Evolutionary conservation across 495 filamentous ascomycete species (phyloP), one percentile per base, ranked within the genome.

Genomic region (Aspergillus coremiiformis): DNA sequence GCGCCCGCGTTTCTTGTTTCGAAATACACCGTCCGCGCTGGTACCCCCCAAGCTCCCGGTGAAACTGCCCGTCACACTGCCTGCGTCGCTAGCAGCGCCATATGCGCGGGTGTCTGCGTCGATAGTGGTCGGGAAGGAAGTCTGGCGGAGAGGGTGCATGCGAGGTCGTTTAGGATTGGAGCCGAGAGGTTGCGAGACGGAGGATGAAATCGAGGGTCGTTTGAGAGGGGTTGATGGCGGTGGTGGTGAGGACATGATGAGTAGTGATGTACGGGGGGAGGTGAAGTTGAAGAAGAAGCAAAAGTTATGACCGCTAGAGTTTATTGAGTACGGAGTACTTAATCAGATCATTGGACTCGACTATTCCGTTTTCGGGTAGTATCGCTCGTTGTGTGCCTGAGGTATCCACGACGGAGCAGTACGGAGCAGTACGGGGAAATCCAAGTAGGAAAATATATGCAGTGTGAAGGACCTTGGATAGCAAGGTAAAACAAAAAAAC

Each of bases 121-220:
- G 27, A 77, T 62, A 22, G 62, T 66, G 4, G 81, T 86, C 0
- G 89, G 86, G 66, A 94, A 95, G 0, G 90, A 92, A 44, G 90
- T 93, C 61, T 95, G 89, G 24, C 90, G 86, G 17, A 96, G 84
- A 9, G 87, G 87, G 64, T 94, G 89, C 68, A 73, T 73, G 56
- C 70, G 72, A 37, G 64, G 51, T 17, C 65, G 62, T 47, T 70
- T 69, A 29, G 58, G 45, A 47, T 69, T 67, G 27, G 59, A 62
- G 51, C 56, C 59, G 26, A 65, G 44, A 5, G 64, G 60, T 48
- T 69, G 65, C n/a, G 72, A 72, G 51, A 59, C 33, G 26, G 65
- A 52, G 15, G 69, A 69, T 33, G 71, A 70, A 46, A 74, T 66
- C 8, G 72, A 75, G 15, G 67, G 64, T 21, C 73, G 69, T 62